These are phyloP conservation scores for Pouteria campechiana DNA, from an alignment of 179 eudicot species.

Conservation along the genomic window DNA sequence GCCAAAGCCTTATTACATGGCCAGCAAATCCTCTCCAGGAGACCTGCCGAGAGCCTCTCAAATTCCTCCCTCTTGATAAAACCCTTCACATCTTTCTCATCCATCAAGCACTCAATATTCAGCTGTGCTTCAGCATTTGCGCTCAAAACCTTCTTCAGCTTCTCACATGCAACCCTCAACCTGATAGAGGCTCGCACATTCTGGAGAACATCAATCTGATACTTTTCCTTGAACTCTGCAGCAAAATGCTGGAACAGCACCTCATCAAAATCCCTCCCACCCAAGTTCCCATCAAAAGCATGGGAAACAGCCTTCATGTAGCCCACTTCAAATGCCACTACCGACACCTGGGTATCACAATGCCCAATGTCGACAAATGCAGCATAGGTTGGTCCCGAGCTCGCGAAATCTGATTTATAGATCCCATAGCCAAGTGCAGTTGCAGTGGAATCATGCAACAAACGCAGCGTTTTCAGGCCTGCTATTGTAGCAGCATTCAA, in stretches of 20 bases:
- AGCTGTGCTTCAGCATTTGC: slow-evolving; percentile 95
- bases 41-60: slow-evolving; percentile 52
- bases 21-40: slow-evolving; percentile 54
- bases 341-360: slow-evolving; percentile 85
- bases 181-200: slow-evolving; percentile 67
- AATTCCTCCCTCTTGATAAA: slow-evolving; percentile 81
- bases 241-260: slow-evolving; percentile 77
- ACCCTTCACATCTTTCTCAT: slow-evolving; percentile 93
- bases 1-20: slow-evolving; percentile 77
- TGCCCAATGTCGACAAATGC: slow-evolving; percentile 94
- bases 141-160: slow-evolving; percentile 83
- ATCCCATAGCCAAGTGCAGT: slow-evolving; percentile 93
- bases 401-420: slow-evolving; percentile 60
- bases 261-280: slow-evolving; percentile 94
- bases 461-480: slow-evolving; percentile 57
- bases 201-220: slow-evolving; percentile 63
- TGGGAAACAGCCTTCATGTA: slow-evolving; percentile 67
- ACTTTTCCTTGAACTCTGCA: slow-evolving; percentile 49
- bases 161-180: slow-evolving; percentile 86
- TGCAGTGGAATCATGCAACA: slow-evolving; percentile 93
- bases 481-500: slow-evolving; percentile 71
- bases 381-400: slow-evolving; percentile 29
- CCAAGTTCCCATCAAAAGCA: slow-evolving; percentile 72
- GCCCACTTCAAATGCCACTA: slow-evolving; percentile 54
- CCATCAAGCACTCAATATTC: slow-evolving; percentile 95